Evolutionary conservation across 495 filamentous ascomycete species (phyloP), one percentile per base, ranked within the genome.

Genomic region (Lineolata rhizophorae): DNA sequence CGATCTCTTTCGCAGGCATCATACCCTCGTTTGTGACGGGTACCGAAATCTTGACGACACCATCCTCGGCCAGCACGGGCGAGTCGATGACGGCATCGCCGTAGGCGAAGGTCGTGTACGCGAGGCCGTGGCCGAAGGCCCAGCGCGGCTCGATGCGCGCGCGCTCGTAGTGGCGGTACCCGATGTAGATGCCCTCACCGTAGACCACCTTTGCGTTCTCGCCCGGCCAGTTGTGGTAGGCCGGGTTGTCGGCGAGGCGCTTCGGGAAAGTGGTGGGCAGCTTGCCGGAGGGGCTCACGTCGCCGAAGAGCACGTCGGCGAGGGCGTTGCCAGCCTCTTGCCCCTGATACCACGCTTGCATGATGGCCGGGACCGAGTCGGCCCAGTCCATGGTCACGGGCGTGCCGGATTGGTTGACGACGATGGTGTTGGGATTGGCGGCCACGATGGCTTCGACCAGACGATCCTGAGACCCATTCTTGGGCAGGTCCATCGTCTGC

Each of bases 301-400:
- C 32, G 8, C 75, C 75, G 40, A 74, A 70, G 4, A 79, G 56
- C 13, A 79, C 55, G 43, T 77, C 71, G 3, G 68, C 69, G 22
- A 76, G 61, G 4, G 67, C 66, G 37, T 75, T 65, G 5, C 48
- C 48, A 13, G 47, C 43, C 30, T 51, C 48, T 29, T 41, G 37
- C 12, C 63, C 62, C 18, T 61, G 62, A 42, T 65, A 32, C 75
- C 76, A 34, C 55, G 62, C 51, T 72, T 76, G 46, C 66, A 56
- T 26, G 10, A 54, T 40, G 10, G 76, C 67, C 6, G 69, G 64
- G 10, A 74, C 67, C 13, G 64, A 54, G 35, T 67, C 54, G 0
- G 57, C 70, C 81, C 81, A 91, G 0, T 76, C 77, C 79, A 90
- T 84, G 2, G 67, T 68, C 5, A 90, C 73, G 0, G 81, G 81